phyloP scores from a whole-genome alignment of 2,329 filamentous ascomycete genomes.

The Trichoderma cornu-damae region DNA sequence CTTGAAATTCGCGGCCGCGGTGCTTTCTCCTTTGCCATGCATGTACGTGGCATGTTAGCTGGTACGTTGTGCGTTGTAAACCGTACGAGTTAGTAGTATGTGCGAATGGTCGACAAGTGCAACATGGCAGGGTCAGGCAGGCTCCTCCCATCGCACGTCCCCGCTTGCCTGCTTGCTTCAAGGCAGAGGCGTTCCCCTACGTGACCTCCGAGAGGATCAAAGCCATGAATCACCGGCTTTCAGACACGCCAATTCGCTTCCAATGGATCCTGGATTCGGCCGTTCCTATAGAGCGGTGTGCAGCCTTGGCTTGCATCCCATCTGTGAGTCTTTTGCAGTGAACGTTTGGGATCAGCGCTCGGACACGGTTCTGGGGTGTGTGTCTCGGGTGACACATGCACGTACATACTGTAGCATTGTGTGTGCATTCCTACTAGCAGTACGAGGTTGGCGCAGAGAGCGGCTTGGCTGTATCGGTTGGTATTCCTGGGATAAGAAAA shows the following conservation, averaged over 20 bases:
- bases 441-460: not conserved
- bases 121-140: not conserved
- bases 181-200: not conserved
- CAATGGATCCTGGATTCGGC: not conserved
- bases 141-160: not conserved
- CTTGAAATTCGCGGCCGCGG: not conserved
- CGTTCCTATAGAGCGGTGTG: not conserved
- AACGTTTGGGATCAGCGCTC: not conserved
- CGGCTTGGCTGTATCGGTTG: not conserved
- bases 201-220: not conserved
- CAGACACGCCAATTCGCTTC: not conserved
- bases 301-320: not conserved
- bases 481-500: not conserved
- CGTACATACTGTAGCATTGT: no score
- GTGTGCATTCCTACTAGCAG: not conserved
- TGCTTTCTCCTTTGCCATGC: not conserved
- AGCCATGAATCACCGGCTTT: not conserved
- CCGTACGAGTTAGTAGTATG: not conserved
- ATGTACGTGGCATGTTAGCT: not conserved
- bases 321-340: not conserved
- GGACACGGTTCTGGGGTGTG: not conserved
- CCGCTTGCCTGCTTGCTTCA: not conserved
- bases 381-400: not conserved
- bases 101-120: not conserved
- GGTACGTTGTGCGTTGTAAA: not conserved